Percentiles rank a stretch among this genome's conserved stretches.
These are phyloP conservation scores for Colletotrichum theobromicola DNA, from an alignment of 2,329 filamentous ascomycete species.

Conservation along the genomic window DNA sequence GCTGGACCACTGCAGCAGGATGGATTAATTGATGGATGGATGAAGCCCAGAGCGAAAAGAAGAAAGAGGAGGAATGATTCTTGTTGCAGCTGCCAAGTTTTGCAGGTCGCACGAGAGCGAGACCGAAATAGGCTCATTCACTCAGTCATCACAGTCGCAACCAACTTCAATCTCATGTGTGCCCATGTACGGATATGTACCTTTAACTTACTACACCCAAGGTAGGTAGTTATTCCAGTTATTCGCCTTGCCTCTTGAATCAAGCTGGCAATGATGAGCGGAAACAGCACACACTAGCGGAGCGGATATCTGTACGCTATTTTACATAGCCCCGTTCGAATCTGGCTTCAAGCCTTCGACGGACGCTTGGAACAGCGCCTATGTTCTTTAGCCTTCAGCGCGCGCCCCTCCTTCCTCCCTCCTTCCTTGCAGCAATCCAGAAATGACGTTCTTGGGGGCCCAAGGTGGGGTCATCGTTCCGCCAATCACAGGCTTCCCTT, in stretches of 20 bases:
- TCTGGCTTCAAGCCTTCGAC: neutral
- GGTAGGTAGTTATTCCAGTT: neutral
- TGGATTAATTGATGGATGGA: neutral
- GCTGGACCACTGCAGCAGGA: neutral
- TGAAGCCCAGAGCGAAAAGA: neutral
- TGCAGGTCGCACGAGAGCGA: constrained; percentile 4
- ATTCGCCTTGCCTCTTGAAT: neutral
- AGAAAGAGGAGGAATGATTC: neutral
- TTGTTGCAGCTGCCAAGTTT: constrained; percentile 8
- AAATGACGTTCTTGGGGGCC: constrained; percentile 20
- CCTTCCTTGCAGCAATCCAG: constrained; percentile 13
- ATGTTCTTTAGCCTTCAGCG: constrained; percentile 1
- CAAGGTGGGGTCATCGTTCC: neutral
- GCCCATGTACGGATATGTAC: too few species aligned
- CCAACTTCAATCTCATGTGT: neutral
- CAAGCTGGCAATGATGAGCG: neutral
- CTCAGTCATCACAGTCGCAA: neutral
- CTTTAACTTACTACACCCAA: neutral
- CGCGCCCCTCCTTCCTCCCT: neutral
- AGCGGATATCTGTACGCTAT: neutral
- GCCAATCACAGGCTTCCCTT: neutral
- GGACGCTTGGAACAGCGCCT: neutral
- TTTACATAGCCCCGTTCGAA: neutral
- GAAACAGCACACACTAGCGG: neutral
- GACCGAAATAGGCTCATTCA: neutral